phyloP scores from a whole-genome alignment of 1,284 basidiomycete species.

The Leccinum subfulvum region DNA sequence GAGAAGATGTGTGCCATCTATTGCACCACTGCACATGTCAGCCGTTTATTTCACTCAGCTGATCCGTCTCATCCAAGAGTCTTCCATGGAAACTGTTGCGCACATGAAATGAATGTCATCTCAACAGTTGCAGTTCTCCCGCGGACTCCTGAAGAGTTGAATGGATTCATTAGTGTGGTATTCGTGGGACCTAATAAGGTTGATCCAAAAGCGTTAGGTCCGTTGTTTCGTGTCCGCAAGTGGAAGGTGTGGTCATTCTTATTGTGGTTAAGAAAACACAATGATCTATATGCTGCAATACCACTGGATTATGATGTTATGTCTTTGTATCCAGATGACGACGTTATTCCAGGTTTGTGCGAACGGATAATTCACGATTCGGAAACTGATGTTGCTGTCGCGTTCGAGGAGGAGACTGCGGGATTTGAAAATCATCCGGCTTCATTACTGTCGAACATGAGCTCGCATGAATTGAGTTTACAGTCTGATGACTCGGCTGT shows the following conservation, averaged over 20 bases:
- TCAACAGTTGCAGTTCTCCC: background rate
- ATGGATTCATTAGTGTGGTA: background rate
- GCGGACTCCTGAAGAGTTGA: background rate
- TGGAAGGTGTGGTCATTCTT: background rate
- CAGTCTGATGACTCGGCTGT: background rate
- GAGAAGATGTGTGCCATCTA: background rate
- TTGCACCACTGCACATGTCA: background rate
- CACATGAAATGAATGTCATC: background rate
- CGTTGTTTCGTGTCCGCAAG: background rate
- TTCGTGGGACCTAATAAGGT: background rate
- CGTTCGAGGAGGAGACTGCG: too few relatives aligned
- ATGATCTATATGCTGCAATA: background rate
- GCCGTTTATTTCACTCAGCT: background rate
- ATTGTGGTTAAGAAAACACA: background rate
- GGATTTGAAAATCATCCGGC: too few relatives aligned
- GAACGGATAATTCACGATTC: too few relatives aligned
- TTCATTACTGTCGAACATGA: too few relatives aligned
- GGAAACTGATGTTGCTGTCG: too few relatives aligned
- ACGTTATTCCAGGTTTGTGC: background rate
- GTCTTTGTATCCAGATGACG: background rate
- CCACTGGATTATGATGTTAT: background rate
- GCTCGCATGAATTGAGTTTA: too few relatives aligned
- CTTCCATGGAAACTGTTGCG: background rate
- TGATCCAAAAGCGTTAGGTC: background rate
- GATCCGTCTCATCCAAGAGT: background rate